phyloP scores from a whole-genome alignment of 2,329 filamentous ascomycete species.

The Neopestalotiopsis sp. region DNA sequence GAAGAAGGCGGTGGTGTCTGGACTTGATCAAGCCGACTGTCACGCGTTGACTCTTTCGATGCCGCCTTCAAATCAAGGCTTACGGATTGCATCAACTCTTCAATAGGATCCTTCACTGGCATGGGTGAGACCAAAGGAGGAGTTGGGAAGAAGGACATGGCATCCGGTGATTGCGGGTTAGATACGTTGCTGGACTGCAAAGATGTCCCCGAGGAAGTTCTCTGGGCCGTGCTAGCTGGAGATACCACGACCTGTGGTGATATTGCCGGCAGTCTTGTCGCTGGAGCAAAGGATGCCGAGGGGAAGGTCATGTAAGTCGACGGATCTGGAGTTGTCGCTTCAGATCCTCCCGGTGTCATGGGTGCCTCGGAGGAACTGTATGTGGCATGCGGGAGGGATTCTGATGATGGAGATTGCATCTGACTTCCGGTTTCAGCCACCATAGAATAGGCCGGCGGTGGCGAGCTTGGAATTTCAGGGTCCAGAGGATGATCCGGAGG shows the following conservation, averaged over 20 bases:
- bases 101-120: conserved; percentile 11
- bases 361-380: not conserved
- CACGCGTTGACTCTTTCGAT: not conserved
- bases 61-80: not conserved
- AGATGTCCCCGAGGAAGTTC: not conserved
- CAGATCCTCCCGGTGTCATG: not conserved
- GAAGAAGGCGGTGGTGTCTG: not conserved
- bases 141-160: conserved; percentile 19
- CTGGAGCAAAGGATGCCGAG: not conserved
- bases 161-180: conserved; percentile 17
- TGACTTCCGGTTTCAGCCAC: not conserved
- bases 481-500: conserved; percentile 1
- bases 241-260: not conserved
- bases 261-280: not conserved
- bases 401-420: not conserved
- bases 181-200: conserved; percentile 5
- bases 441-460: conserved; percentile 20
- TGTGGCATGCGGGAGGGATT: not conserved
- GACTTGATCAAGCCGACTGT: not conserved
- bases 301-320: conserved; percentile 6
- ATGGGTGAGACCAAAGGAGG: conserved; percentile 15
- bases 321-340: not conserved
- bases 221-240: not conserved
- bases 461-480: conserved; percentile 12
- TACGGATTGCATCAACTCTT: conserved; percentile 16